phyloP scores from a whole-genome alignment of 371 early-diverging fungal species.

The Mortierella sp. region DNA sequence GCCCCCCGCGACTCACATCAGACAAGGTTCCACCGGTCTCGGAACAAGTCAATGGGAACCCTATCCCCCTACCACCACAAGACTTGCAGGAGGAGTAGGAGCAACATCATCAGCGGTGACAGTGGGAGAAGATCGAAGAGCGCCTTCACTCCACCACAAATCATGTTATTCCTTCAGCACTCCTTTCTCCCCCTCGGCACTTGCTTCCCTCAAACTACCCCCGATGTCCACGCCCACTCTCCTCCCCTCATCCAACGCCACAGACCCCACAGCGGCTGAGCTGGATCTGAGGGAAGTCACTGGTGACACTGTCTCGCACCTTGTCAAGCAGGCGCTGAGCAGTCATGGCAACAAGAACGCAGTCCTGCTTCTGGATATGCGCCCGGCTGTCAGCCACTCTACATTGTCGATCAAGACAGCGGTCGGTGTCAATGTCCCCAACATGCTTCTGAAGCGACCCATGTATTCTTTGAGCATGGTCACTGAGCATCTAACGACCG shows the following conservation, averaged over 20 bases:
- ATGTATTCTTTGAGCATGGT: conserved; percentile 72
- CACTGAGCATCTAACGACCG: conserved; percentile 66
- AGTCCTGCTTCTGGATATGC: conserved; percentile 68
- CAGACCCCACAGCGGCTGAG: conserved; percentile 4
- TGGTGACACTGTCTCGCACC: conserved; percentile 24
- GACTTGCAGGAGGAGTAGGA: not conserved
- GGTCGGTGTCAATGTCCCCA: conserved; percentile 72
- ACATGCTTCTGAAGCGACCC: conserved; percentile 70
- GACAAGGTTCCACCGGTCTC: conserved; percentile 36
- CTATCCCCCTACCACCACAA: conserved; percentile 24
- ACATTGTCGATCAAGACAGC: conserved; percentile 62
- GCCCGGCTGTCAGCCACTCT: conserved; percentile 67
- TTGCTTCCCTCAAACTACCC: conserved; percentile 24
- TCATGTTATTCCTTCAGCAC: conserved; percentile 19
- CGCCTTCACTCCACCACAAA: conserved; percentile 14
- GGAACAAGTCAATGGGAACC: conserved; percentile 41
- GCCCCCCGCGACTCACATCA: conserved; percentile 46
- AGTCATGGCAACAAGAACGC: conserved; percentile 16
- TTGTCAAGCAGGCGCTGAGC: conserved; percentile 19
- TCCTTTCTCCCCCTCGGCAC: conserved; percentile 23
- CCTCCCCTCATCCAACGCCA: conserved; percentile 15
- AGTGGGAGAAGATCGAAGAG: not conserved
- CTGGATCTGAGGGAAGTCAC: conserved; percentile 28
- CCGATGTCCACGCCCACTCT: conserved; percentile 21
- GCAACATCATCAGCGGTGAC: too few relatives aligned